These are phyloP conservation scores for Tolypocladium capitatum DNA, from an alignment of 2,329 filamentous ascomycete genomes.

Conservation along the genomic window DNA sequence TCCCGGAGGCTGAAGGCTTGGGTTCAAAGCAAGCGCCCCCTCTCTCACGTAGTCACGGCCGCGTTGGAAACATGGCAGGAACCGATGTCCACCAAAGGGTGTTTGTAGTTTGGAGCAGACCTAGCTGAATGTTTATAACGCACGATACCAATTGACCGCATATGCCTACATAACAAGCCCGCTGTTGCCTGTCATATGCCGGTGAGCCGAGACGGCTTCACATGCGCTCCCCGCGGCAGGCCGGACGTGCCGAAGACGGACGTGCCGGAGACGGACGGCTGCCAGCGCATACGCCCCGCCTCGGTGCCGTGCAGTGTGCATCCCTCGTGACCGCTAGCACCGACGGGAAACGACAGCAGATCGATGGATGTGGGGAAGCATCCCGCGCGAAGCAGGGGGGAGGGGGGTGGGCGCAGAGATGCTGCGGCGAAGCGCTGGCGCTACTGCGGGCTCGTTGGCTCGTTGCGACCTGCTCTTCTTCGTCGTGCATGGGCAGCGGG, in stretches of 20 bases:
- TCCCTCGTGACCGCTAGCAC: not conserved
- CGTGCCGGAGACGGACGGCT: not conserved
- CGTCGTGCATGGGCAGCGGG: too few relatives aligned
- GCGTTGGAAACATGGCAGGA: not conserved
- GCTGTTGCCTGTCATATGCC: not conserved
- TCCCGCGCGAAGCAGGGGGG: not conserved
- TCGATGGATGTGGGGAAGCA: not conserved
- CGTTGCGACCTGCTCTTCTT: rapidly evolving
- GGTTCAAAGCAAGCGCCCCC: too few relatives aligned
- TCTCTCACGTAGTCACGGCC: not conserved
- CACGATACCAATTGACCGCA: not conserved
- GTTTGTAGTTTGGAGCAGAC: not conserved
- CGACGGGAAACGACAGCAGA: too few relatives aligned
- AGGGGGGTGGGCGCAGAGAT: too few relatives aligned
- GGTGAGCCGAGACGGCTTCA: not conserved
- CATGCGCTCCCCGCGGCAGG: not conserved
- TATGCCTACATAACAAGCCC: not conserved
- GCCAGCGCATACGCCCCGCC: not conserved
- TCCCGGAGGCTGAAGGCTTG: not conserved
- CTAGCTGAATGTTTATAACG: not conserved
- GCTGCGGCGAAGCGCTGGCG: too few relatives aligned
- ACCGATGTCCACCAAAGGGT: not conserved
- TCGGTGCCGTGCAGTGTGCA: not conserved
- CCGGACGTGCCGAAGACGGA: not conserved
- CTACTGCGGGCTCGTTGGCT: too few relatives aligned